Percentiles rank a stretch among this genome's conserved stretches.
Conservation (phyloP, 352 stramenopile genomes). For the Pythium aquatile region DNA sequence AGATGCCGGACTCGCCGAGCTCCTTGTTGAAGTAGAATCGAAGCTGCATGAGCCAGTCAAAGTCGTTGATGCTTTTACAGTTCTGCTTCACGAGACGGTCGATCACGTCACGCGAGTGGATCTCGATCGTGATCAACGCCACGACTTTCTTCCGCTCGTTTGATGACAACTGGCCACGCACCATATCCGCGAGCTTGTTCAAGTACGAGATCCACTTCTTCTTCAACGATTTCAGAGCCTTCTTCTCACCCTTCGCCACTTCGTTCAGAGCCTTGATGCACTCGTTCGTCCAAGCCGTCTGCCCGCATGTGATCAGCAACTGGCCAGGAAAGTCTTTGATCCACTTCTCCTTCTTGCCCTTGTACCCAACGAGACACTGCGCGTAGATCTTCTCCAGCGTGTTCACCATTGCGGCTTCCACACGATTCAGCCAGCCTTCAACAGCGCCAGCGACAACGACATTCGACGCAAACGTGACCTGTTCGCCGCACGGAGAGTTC, state of each 20-base stretch:
- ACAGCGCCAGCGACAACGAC: slow-evolving; percentile 89
- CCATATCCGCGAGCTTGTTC: slow-evolving; percentile 93
- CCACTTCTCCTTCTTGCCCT: slow-evolving; percentile 95
- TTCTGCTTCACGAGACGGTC: slow-evolving; percentile 93
- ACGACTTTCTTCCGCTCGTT: slow-evolving; percentile 96
- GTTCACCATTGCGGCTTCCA: slow-evolving; percentile 84
- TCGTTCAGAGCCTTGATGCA: slow-evolving; percentile 93
- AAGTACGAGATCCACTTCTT: slow-evolving; percentile 94
- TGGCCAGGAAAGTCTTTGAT: slow-evolving; percentile 93
- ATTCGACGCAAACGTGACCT: slow-evolving; percentile 80
- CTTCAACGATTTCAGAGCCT: slow-evolving; percentile 89
- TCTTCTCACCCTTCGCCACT: slow-evolving; percentile 90
- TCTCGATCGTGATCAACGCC: slow-evolving; percentile 96
- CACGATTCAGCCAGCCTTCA: slow-evolving; percentile 86
- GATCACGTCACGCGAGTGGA: slow-evolving; percentile 96
- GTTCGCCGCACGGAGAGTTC: slow-evolving; percentile 89
- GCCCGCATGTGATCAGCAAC: slow-evolving; percentile 91
- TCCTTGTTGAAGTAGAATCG: slow-evolving; percentile 89
- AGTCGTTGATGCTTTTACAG: slow-evolving; percentile 90
- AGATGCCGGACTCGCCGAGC: slow-evolving; percentile 74
- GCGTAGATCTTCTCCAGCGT: slow-evolving; percentile 85
- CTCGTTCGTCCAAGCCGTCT: slow-evolving; percentile 92
- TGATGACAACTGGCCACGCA: slow-evolving; percentile 83
- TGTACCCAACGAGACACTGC: slow-evolving; percentile 84
- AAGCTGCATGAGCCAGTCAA: slow-evolving; percentile 90